These are phyloP conservation scores for Fusarium abutilonis DNA, from an alignment of 2,329 filamentous ascomycete species.

Conservation along the genomic window DNA sequence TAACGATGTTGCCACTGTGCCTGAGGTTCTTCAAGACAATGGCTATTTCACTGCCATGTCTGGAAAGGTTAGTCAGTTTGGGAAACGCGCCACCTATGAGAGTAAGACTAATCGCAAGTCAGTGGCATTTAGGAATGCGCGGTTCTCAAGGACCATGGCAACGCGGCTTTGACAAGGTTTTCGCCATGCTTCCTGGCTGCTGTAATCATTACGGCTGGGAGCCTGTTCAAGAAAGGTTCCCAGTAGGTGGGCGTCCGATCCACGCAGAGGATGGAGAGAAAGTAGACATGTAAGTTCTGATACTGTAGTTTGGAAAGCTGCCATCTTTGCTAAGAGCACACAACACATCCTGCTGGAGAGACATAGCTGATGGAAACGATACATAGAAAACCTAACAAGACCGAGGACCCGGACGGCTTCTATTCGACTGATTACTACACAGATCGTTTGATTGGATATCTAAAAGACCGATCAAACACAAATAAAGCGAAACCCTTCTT, in stretches of 20 bases:
- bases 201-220: conserved; percentile 66
- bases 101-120: no score
- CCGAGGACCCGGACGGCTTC: conserved; percentile 55
- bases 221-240: conserved; percentile 45
- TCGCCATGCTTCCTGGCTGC: conserved; percentile 54
- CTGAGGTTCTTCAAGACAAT: conserved; percentile 45
- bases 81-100: no score
- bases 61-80: conserved; percentile 23
- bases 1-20: conserved; percentile 44
- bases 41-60: conserved; percentile 48
- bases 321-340: no score
- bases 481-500: conserved; percentile 19
- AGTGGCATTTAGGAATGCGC: conserved; percentile 53
- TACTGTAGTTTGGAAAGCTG: no score
- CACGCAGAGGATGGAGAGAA: no score
- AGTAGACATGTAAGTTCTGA: no score
- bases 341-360: no score
- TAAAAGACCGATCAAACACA: conserved; percentile 51
- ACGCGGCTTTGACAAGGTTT: conserved; percentile 54
- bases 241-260: no score
- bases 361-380: no score
- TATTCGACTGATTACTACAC: conserved; percentile 64
- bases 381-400: conserved; percentile 40
- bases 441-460: conserved; percentile 60
- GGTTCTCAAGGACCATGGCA: conserved; percentile 38